Base-by-base conservation (phyloP, 148 eudicot species). In the Fagopyrum tataricum region DNA sequence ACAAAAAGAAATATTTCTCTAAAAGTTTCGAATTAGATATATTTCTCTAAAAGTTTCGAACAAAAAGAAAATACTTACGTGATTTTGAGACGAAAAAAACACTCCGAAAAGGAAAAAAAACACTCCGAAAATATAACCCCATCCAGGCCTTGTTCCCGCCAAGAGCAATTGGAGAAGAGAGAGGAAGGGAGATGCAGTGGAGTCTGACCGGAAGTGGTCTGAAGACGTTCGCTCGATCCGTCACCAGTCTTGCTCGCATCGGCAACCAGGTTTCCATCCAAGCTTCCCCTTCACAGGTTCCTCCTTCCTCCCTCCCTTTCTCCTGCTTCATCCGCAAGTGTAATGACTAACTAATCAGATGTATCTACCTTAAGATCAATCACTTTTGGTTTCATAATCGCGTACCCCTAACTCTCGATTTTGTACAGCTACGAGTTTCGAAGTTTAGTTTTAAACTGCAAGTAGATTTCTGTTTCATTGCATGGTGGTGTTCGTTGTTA, bases 251-350 rank as follows among this genome's bases (percentile, higher is more conserved):
- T 23, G 93, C 98, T 37, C 96, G 96, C 77, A 86, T 95, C 77
- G 98, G 97, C 76, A 91, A 91, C 80, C 97, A 95, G 67, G 90
- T 95, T 42, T 83, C 89, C 71, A 81, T 95, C 75, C 97, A 91
- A 85, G 91, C 93, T 74, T 84, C 97, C 74, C 78, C 93, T 76
- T 81, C 97, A 67, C 97, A 83, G 96, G 98, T 94, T 40, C 39
- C 26, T 5, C n/a, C 52, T 31, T 43, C 9, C 18, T n/a, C 17
- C 44, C 39, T 18, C 4, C n/a, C 52, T 31, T 43, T 11, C 18
- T n/a, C 17, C 44, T 64, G 20, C 17, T 64, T 20, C n/a, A 13
- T 64, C 15, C 15, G 43, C 39, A 13, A 8, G 44, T 37, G 69
- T 37, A 37, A 13, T 64, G 42, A 13, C 7, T 6, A 23, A 8